Conservation (phyloP, 257 asterid species). For the Pogostemon cablin region DNA sequence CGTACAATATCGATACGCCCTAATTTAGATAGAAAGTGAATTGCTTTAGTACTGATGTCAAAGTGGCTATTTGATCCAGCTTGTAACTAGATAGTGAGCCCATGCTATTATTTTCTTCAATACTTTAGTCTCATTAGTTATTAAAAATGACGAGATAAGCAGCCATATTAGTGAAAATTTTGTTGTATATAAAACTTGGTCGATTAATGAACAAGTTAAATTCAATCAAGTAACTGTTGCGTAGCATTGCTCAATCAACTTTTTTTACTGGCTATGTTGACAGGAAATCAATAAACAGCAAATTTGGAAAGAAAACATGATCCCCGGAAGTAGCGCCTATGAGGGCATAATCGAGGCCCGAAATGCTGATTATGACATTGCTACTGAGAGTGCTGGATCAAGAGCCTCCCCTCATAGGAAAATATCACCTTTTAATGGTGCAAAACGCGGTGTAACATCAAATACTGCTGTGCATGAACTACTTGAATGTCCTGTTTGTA, state of each 20-base stretch:
- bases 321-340: constrained; percentile 56
- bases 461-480: constrained; percentile 74
- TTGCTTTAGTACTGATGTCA: background rate
- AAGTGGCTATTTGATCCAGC: constrained; percentile 8
- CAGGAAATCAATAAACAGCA: constrained; percentile 29
- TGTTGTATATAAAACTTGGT: too few species aligned
- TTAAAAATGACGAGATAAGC: background rate
- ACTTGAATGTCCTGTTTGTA: constrained; percentile 76
- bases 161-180: background rate
- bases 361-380: constrained; percentile 45
- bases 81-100: background rate
- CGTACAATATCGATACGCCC: background rate
- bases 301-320: constrained; percentile 44
- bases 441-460: constrained; percentile 47
- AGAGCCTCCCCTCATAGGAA: constrained; percentile 54
- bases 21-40: background rate
- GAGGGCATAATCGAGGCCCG: constrained; percentile 47
- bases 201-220: too few species aligned
- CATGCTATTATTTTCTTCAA: background rate
- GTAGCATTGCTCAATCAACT: constrained; percentile 14
- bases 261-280: constrained; percentile 20
- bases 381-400: constrained; percentile 52
- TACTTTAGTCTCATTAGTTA: constrained; percentile 9
- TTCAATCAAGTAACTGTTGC: too few species aligned
- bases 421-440: constrained; percentile 40